Evolutionary conservation across 1,284 basidiomycete genomes (phyloP).

Genomic region (Apiotrichum domesticum): DNA sequence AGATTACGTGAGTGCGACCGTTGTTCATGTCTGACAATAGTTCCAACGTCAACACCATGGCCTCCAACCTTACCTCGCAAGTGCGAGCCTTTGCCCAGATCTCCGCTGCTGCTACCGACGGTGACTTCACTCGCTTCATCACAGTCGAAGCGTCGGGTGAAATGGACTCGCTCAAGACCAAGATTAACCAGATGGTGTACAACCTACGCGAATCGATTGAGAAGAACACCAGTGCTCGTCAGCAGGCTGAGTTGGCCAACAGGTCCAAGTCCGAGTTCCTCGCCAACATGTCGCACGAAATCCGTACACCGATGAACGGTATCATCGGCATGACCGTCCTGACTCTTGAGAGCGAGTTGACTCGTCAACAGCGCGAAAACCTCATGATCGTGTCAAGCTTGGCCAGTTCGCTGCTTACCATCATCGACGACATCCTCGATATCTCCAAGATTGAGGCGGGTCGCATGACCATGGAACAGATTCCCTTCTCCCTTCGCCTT

Average conservation of each 20-base stretch:
- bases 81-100: slow-evolving; percentile 99
- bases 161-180: slow-evolving; percentile 99
- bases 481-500: slow-evolving; percentile 93
- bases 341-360: slow-evolving; percentile 68
- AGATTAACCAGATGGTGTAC: slow-evolving; percentile 88
- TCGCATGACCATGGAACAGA: slow-evolving; percentile 98
- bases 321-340: slow-evolving; percentile 92
- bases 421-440: slow-evolving; percentile 97
- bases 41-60: slow-evolving; percentile 89
- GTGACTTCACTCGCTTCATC: slow-evolving; percentile 98
- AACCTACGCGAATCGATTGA: slow-evolving; percentile 95
- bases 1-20: slow-evolving; percentile 74
- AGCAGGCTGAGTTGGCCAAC: slow-evolving; percentile 95
- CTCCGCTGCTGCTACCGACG: slow-evolving; percentile 96
- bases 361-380: slow-evolving; percentile 91
- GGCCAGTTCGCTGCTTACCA: slow-evolving; percentile 85
- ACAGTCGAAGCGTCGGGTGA: slow-evolving; percentile 97
- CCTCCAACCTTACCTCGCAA: slow-evolving; percentile 91
- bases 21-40: slow-evolving; percentile 49
- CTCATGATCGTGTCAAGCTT: slow-evolving; percentile 91
- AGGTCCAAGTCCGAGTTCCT: slow-evolving; percentile 96
- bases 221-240: slow-evolving; percentile 96
- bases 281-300: slow-evolving; percentile 96
- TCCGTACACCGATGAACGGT: slow-evolving; percentile 97
- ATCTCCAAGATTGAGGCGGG: slow-evolving; percentile 98